phyloP scores from a whole-genome alignment of 2,329 filamentous ascomycete genomes.

The Gnomoniopsis smithogilvyi region DNA sequence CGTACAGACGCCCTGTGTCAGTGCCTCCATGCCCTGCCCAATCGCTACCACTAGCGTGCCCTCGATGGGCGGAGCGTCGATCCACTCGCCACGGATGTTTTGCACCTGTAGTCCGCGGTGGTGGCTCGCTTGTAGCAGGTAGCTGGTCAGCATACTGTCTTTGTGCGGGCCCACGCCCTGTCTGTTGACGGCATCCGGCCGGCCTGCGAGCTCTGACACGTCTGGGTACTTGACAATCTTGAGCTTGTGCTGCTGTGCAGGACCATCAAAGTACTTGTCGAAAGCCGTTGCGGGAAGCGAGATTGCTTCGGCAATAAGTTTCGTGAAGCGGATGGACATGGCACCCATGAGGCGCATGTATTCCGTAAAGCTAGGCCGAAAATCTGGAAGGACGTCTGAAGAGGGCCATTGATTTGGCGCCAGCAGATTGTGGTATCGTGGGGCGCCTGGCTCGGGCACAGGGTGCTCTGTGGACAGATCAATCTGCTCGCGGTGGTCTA shows the following conservation, averaged over 20 bases:
- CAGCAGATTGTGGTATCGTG: conserved; percentile 71
- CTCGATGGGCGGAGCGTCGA: conserved; percentile 73
- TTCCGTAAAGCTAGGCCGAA: conserved; percentile 65
- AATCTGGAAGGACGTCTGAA: conserved; percentile 57
- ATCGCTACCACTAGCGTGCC: conserved; percentile 85
- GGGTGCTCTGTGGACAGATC: conserved; percentile 80
- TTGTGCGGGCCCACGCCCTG: conserved; percentile 75
- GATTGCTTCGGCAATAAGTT: conserved; percentile 81
- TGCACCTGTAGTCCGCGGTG: conserved; percentile 80
- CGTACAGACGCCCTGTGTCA: conserved; percentile 79
- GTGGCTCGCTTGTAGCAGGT: conserved; percentile 74
- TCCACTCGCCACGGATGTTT: conserved; percentile 74
- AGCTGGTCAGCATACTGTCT: conserved; percentile 78
- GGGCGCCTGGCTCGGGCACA: conserved; percentile 57
- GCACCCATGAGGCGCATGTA: conserved; percentile 75
- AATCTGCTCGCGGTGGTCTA: conserved; percentile 82
- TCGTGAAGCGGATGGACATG: conserved; percentile 72
- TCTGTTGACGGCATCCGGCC: conserved; percentile 77
- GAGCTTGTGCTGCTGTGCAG: conserved; percentile 76
- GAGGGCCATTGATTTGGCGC: conserved; percentile 81
- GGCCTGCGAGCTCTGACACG: conserved; percentile 61
- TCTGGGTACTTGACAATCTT: conserved; percentile 90
- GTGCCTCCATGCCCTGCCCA: conserved; percentile 80
- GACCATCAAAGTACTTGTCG: conserved; percentile 69
- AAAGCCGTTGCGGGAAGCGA: conserved; percentile 68